Conservation (phyloP, 305 asterid genomes). For the Plantago lanceolata region DNA sequence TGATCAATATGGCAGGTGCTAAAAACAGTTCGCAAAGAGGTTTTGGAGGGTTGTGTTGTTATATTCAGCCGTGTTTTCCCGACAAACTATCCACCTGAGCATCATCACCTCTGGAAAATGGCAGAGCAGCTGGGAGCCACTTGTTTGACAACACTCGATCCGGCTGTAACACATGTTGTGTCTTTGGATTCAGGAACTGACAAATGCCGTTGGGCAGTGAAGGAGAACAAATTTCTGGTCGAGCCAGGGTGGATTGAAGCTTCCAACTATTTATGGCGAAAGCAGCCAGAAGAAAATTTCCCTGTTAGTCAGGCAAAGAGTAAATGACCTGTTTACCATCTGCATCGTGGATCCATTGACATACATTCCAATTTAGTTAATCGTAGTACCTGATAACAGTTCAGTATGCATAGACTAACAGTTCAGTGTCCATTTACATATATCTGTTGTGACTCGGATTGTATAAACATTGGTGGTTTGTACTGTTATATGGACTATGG, state of each 20-base stretch:
- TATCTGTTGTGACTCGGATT: too few species aligned
- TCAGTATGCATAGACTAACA: too few species aligned
- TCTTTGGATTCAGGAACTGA: constrained; percentile 56
- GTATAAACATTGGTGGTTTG: too few species aligned
- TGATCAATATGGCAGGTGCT: constrained; percentile 35
- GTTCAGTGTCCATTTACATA: too few species aligned
- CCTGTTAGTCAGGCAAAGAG: constrained; percentile 29
- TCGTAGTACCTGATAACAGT: too few species aligned
- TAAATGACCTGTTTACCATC: too few species aligned
- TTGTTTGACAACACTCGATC: constrained; percentile 41
- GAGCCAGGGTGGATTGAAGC: constrained; percentile 73
- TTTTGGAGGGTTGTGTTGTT: constrained; percentile 49
- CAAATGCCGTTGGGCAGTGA: constrained; percentile 54
- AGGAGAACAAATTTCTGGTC: constrained; percentile 48
- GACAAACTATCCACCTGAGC: constrained; percentile 42
- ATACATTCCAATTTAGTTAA: too few species aligned
- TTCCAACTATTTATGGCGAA: constrained; percentile 59
- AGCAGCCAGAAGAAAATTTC: constrained; percentile 66
- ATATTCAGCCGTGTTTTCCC: constrained; percentile 61
- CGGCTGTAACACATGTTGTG: constrained; percentile 57
- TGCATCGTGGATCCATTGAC: too few species aligned
- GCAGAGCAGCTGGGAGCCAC: constrained; percentile 64
- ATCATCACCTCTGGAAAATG: constrained; percentile 59
- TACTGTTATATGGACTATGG: too few species aligned
- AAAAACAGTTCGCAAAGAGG: constrained; percentile 45